A percentile compares a stretch with the other conserved stretches of the same genome.
Conservation (phyloP, 371 early-diverging fungal genomes). For the Mycotypha africana region DNA sequence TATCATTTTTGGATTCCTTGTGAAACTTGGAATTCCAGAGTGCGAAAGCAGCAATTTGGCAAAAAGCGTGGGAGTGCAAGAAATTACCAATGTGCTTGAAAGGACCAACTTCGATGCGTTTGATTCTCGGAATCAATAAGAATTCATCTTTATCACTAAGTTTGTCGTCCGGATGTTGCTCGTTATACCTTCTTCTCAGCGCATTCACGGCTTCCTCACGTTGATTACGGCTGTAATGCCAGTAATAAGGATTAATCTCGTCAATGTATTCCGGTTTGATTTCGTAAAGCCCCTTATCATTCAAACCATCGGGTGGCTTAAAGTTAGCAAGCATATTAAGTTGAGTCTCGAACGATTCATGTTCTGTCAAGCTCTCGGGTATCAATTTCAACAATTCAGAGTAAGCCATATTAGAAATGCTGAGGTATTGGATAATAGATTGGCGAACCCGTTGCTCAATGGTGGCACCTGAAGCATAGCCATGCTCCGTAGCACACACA, state of each 20-base stretch:
- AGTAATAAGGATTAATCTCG: slow-evolving; percentile 90
- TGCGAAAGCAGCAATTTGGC: slow-evolving; percentile 71
- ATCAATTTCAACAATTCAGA: slow-evolving; percentile 81
- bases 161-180: slow-evolving; percentile 13
- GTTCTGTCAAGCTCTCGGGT: slow-evolving; percentile 76
- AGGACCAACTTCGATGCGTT: slow-evolving; percentile 62
- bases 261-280: slow-evolving; percentile 78
- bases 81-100: slow-evolving; percentile 65
- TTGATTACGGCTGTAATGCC: slow-evolving; percentile 87
- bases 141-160: slow-evolving; percentile 28
- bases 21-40: slow-evolving; percentile 65
- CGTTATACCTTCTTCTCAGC: slow-evolving; percentile 37
- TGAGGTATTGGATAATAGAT: slow-evolving; percentile 84
- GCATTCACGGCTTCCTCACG: slow-evolving; percentile 82
- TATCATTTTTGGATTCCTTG: slow-evolving; percentile 52
- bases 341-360: slow-evolving; percentile 70
- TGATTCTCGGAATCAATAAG: slow-evolving; percentile 54
- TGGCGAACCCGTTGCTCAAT: slow-evolving; percentile 73
- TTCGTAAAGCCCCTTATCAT: slow-evolving; percentile 83
- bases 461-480: slow-evolving; percentile 58
- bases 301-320: slow-evolving; percentile 76
- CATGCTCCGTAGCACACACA: slow-evolving; percentile 78
- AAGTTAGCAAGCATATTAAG: slow-evolving; percentile 73
- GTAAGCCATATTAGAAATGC: slow-evolving; percentile 67
- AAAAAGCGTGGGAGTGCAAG: slow-evolving; percentile 63